Evolutionary conservation across 75 land plant species (phyloP).

Genomic region (Picea glauca): DNA sequence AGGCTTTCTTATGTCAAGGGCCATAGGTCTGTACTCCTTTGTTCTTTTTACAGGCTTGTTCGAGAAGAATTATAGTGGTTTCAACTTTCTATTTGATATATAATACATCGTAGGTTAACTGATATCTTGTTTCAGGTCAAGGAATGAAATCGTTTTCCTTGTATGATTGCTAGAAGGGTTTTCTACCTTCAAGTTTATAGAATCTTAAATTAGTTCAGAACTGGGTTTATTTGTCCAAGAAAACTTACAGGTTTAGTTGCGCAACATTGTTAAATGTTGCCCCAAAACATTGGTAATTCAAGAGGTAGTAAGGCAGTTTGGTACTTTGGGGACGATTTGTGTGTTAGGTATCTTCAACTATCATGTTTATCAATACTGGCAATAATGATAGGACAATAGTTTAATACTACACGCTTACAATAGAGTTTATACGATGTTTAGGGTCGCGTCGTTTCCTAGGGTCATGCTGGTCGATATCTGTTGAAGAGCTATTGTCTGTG

Average conservation of each 20-base stretch:
- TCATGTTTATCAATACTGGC: background rate
- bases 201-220: no score
- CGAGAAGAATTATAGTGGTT: background rate
- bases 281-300: background rate
- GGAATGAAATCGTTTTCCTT: background rate
- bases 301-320: background rate
- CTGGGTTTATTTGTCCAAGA: no score
- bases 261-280: no score
- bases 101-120: background rate
- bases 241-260: no score
- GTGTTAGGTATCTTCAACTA: background rate
- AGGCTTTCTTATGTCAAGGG: conserved; percentile 50
- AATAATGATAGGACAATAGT: background rate
- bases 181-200: no score
- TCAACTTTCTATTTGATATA: no score
- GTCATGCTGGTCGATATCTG: background rate
- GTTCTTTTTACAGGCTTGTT: background rate
- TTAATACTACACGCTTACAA: background rate
- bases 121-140: background rate
- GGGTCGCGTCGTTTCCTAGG: background rate
- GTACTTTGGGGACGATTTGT: background rate
- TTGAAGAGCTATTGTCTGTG: background rate
- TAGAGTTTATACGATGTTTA: background rate
- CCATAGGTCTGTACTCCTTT: conserved; percentile 23
- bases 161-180: no score